Percentiles rank a stretch among this genome's conserved stretches.
Conservation (phyloP, 495 filamentous ascomycete genomes). For the Penicillium ochrochloron region DNA sequence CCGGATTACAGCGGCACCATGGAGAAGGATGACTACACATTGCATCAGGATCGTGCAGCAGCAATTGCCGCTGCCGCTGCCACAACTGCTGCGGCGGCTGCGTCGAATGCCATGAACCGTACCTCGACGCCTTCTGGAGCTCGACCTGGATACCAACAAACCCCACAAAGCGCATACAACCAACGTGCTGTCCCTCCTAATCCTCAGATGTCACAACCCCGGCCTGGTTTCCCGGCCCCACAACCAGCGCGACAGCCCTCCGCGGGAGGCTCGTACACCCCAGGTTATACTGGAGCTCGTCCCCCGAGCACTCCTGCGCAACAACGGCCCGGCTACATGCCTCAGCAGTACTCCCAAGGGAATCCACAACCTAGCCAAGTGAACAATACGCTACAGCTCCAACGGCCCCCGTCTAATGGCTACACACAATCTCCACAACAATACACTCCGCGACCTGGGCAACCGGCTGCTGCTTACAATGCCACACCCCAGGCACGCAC, state of each 20-base stretch:
- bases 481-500: slow-evolving; percentile 34
- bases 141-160: slow-evolving; percentile 38
- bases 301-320: slow-evolving; percentile 51
- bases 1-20: slow-evolving; percentile 78
- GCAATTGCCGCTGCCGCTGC: slow-evolving; percentile 37
- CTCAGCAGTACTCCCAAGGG: slow-evolving; percentile 44
- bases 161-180: slow-evolving; percentile 38
- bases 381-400: slow-evolving; percentile 42
- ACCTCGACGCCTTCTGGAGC: slow-evolving; percentile 37
- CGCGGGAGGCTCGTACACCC: slow-evolving; percentile 37
- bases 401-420: slow-evolving; percentile 47
- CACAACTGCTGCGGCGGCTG: slow-evolving; percentile 28
- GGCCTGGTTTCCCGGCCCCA: slow-evolving; percentile 43
- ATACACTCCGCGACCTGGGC: slow-evolving; percentile 47
- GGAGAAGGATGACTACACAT: slow-evolving; percentile 77
- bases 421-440: slow-evolving; percentile 48
- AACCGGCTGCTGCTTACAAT: slow-evolving; percentile 44
- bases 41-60: slow-evolving; percentile 44
- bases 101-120: slow-evolving; percentile 34
- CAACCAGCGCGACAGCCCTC: slow-evolving; percentile 50
- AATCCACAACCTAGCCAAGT: slow-evolving; percentile 46
- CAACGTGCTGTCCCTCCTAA: slow-evolving; percentile 42
- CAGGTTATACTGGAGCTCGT: slow-evolving; percentile 41
- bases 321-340: slow-evolving; percentile 44
- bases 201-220: slow-evolving; percentile 38